Conservation (phyloP, 2,329 filamentous ascomycete species). For the Colletotrichum neosansevieriae region DNA sequence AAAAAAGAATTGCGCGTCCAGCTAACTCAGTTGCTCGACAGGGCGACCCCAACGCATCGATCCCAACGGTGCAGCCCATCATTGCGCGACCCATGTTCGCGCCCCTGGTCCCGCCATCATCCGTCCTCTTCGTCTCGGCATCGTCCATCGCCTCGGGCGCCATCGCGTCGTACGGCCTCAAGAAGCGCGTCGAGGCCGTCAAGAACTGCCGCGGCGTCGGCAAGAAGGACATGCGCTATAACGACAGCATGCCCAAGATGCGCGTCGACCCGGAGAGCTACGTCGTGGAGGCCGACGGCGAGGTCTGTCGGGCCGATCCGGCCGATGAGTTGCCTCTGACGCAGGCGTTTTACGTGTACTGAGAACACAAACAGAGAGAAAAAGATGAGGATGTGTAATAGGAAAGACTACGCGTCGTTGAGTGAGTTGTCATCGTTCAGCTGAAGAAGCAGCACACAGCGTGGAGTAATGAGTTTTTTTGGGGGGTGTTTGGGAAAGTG, state of each 20-base stretch:
- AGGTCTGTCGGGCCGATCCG: constrained; percentile 79
- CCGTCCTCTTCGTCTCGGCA: constrained; percentile 86
- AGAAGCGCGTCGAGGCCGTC: constrained; percentile 85
- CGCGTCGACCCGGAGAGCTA: constrained; percentile 93
- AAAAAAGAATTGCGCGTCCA: not conserved
- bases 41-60: constrained; percentile 85
- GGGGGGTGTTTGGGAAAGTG: not conserved
- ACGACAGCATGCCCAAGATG: constrained; percentile 87
- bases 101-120: constrained; percentile 76
- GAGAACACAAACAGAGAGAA: constrained; percentile 35
- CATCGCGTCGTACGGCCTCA: constrained; percentile 78
- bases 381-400: too few relatives aligned
- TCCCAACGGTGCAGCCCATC: constrained; percentile 88
- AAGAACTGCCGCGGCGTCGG: constrained; percentile 78
- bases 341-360: constrained; percentile 84
- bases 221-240: constrained; percentile 93
- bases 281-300: constrained; percentile 85
- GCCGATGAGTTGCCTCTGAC: constrained; percentile 78
- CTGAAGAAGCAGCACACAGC: too few relatives aligned
- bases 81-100: constrained; percentile 90
- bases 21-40: constrained; percentile 47
- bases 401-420: too few relatives aligned
- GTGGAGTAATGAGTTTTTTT: too few relatives aligned
- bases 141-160: constrained; percentile 75
- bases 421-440: too few relatives aligned